phyloP scores from a whole-genome alignment of 345 rosid species.

The Eucalyptus pauciflora region DNA sequence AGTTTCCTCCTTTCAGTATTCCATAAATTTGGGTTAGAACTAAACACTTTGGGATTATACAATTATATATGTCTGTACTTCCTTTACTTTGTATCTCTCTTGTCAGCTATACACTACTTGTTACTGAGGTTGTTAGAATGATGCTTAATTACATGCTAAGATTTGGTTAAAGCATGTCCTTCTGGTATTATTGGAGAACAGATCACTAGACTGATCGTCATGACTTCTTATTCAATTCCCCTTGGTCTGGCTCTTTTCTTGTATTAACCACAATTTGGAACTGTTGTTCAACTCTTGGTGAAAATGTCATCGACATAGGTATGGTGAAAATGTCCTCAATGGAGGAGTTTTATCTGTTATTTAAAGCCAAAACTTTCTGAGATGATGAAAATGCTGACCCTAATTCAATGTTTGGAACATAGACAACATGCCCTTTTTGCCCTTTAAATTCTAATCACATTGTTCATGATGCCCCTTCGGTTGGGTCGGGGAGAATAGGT shows the following conservation, averaged over 20 bases:
- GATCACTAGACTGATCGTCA: neutral
- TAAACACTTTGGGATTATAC: neutral
- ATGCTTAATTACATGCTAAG: neutral
- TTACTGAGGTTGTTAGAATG: neutral
- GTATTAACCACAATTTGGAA: neutral
- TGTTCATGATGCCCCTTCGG: neutral
- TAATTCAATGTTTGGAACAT: neutral
- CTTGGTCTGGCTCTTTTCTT: neutral
- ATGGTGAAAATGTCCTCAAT: neutral
- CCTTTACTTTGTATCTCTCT: neutral
- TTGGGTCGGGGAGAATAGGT: neutral
- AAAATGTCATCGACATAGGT: neutral
- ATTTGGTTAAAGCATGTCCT: neutral
- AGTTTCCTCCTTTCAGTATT: neutral
- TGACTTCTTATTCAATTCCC: neutral
- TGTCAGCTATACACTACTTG: neutral
- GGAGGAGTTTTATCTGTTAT: neutral
- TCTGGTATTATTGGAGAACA: neutral
- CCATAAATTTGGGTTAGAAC: neutral
- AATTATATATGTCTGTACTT: neutral
- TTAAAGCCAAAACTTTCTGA: neutral
- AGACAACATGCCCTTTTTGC: neutral
- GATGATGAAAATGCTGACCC: neutral
- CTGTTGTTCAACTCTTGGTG: neutral
- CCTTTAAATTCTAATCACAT: neutral